Percentiles rank a stretch among this genome's conserved stretches.
phyloP scores from a whole-genome alignment of 495 filamentous ascomycete species.

The Xylaria sp. region DNA sequence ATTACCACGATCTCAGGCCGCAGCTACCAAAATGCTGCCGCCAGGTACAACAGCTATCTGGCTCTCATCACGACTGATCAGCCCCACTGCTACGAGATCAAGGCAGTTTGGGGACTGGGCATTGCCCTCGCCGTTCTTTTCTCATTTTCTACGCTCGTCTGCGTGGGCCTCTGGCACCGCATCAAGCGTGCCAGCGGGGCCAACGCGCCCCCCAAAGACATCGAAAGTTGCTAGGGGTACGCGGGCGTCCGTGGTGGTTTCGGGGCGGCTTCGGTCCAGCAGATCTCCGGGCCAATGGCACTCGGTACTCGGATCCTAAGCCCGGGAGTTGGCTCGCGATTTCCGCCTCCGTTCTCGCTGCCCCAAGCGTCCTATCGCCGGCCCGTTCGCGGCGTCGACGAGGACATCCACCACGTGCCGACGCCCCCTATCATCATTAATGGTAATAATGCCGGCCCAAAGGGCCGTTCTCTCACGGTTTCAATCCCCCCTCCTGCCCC shows the following conservation, averaged over 20 bases:
- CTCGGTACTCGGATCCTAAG: slow-evolving; percentile 39
- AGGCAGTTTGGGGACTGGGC: slow-evolving; percentile 86
- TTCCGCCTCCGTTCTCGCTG: slow-evolving; percentile 29
- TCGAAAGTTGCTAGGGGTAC: slow-evolving; percentile 52
- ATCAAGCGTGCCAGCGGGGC: slow-evolving; percentile 27
- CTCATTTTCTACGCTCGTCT: slow-evolving; percentile 66
- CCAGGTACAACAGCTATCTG: slow-evolving; percentile 39
- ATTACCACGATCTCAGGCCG: slow-evolving; percentile 33
- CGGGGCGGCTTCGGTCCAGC: slow-evolving; percentile 28
- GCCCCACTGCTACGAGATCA: slow-evolving; percentile 81
- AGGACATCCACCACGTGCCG: slow-evolving; percentile 31
- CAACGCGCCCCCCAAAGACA: slow-evolving; percentile 41
- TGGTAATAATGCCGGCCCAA: slow-evolving; percentile 28
- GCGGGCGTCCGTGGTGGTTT: slow-evolving; percentile 45
- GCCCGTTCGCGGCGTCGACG: slow-evolving; percentile 28
- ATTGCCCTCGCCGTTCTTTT: slow-evolving; percentile 85
- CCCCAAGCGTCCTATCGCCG: slow-evolving; percentile 37
- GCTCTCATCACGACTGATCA: slow-evolving; percentile 53
- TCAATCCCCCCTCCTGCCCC: slow-evolving; percentile 24
- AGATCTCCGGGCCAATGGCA: slow-evolving; percentile 35
- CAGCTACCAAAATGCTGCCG: slow-evolving; percentile 34
- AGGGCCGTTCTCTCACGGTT: slow-evolving; percentile 25
- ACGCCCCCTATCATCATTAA: slow-evolving; percentile 26
- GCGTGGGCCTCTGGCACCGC: slow-evolving; percentile 63
- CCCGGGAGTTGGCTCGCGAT: slow-evolving; percentile 28